Base-by-base conservation (phyloP, 225 moss, liverwort and hornwort genomes). In the Thuidium tamariscinum region DNA sequence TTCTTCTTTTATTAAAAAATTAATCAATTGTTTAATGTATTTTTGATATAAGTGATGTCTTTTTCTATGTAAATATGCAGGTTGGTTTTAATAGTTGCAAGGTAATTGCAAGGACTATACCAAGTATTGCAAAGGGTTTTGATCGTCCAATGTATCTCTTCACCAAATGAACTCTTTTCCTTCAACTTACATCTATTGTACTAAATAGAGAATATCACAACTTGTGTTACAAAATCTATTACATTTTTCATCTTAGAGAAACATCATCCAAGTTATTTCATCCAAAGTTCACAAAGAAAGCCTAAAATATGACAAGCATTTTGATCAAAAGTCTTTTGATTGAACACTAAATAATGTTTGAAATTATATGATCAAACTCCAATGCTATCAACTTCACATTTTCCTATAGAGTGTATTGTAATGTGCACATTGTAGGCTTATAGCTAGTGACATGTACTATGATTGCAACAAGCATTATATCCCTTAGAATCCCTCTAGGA, bases 151-250 rank as follows among this genome's bases (percentile, higher is more conserved):
- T 85, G 4, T 75, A 81, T 39, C 11, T 81, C 7, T 85, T 66
- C 4, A 60, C 41, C 21, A 84, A 85, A 37, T 85, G 36, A 84
- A 6, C 5, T 60, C 3, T 32, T n/a, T 9, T 41, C 8, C 22
- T 32, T 71, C 44, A 30, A 29, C 3, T 48, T 64, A 23, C 15
- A 32, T 70, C 14, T 27, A 71, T 16, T 44, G 34, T 37, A 67
- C 23, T 37, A 13, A 37, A 2, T 66, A 70, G 0, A 8, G 22
- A 15, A 0, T 41, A 1, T 27, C 3, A 42, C 5, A 16, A 70
- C 1, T 8, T 3, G 0, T 26, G 2, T 15, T 2, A 70, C 8
- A 42, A 70, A 9, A 26, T 26, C 1, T 2, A 1, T 26, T 5
- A 26, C 2, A 2, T 26, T 42, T n/a, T 27, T 27, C 27, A 27